phyloP scores from a whole-genome alignment of 2,329 filamentous ascomycete species.

The Podosphaera leucotricha region DNA sequence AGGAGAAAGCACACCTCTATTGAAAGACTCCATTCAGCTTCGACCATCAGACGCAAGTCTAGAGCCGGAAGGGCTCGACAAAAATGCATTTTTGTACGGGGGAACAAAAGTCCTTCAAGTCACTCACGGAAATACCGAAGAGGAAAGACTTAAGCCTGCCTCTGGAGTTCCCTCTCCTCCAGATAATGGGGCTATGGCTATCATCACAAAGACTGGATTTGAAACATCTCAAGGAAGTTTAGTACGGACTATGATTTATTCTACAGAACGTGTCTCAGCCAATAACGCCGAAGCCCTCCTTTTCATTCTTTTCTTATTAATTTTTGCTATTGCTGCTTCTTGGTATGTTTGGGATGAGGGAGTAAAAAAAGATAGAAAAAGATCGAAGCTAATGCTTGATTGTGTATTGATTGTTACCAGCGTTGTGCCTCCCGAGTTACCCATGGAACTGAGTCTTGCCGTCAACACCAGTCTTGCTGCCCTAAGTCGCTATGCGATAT shows the following conservation, averaged over 20 bases:
- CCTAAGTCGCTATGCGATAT: conserved; percentile 85
- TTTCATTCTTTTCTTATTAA: conserved; percentile 87
- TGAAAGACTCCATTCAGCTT: conserved; percentile 89
- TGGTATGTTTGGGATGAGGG: conserved; percentile 99
- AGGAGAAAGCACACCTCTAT: conserved; percentile 83
- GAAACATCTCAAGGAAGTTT: conserved; percentile 96
- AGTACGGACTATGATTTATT: conserved; percentile 98
- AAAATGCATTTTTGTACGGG: conserved; percentile 88
- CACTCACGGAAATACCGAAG: conserved; percentile 60
- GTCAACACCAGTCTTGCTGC: conserved; percentile 95
- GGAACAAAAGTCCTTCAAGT: conserved; percentile 95
- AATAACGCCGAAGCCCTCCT: conserved; percentile 92
- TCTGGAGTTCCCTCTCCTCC: conserved; percentile 68
- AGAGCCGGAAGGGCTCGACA: conserved; percentile 80
- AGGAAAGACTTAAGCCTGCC: conserved; percentile 44
- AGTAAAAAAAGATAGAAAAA: conserved; percentile 80
- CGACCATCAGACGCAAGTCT: conserved; percentile 59
- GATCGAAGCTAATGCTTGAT: conserved; percentile 89
- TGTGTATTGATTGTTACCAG: conserved; percentile 95
- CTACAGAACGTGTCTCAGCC: conserved; percentile 93
- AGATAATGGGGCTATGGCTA: conserved; percentile 78
- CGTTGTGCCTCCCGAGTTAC: conserved; percentile 91
- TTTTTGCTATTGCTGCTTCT: conserved; percentile 90
- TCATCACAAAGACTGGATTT: conserved; percentile 93
- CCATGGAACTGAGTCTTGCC: conserved; percentile 91